Base-by-base conservation (phyloP, 129 eudicot species). In the Flaveria ramosissima region DNA sequence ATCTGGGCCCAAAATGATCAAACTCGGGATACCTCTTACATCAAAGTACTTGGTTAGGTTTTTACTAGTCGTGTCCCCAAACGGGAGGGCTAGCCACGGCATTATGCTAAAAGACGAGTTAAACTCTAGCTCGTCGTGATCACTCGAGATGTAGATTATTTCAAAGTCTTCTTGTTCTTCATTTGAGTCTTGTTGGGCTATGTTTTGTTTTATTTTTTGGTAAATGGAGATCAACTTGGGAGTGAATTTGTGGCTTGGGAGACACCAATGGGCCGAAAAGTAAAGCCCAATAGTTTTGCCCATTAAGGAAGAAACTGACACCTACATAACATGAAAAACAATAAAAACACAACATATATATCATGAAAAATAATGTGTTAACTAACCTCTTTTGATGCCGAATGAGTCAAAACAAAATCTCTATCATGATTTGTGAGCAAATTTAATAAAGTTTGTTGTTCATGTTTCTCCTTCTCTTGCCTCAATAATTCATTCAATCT, bases 81-180 rank as follows among this genome's bases (percentile, higher is more conserved):
- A 89, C 16, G 97, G 92, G 32, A 92, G 70, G 15, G 96, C 96
- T 43, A 89, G 83, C 97, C 97, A 92, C 4, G 96, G 97, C 97
- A 92, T 84, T 17, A 80, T 19, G 21, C 60, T 20, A 74, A 85
- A 88, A 39, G 80, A 78, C 0, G 87, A 52, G 10, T 86, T 75
- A 72, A 89, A 92, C 50, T 83, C 82, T 4, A 17, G 23, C 78
- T 89, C 77, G 74, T 83, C 60, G 32, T 74, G 84, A 79, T 92
- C 97, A 15, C 84, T 89, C 0, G 97, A 87, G 6, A 92, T 67
- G n/a, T 76, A 89, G 47, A 92, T 84, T 64, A 92, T 86, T 62
- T 92, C 97, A 32, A 92, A 89, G 79, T 78, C 89, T 53, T 77
- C 80, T 17, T 67, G 70, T 12, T 51, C 68, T 41, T 68, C 74